Percentiles rank a stretch among this genome's conserved stretches.
Conservation (phyloP, 495 filamentous ascomycete species). For the Penicillium salamii region DNA sequence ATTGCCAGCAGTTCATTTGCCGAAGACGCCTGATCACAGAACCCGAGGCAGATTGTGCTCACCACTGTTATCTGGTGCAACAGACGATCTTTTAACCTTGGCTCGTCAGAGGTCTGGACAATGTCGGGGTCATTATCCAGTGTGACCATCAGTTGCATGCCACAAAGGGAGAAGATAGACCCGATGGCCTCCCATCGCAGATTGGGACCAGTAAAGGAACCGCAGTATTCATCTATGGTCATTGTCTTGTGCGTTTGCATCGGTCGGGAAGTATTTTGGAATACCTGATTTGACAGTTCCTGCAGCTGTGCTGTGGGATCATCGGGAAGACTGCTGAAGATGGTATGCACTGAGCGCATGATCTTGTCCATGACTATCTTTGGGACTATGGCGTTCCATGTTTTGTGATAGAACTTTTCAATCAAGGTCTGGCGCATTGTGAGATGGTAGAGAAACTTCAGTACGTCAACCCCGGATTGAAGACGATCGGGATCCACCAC, state of each 20-base stretch:
- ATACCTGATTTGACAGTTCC: conserved; percentile 29
- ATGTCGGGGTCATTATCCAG: conserved; percentile 37
- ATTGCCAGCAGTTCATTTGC: conserved; percentile 49
- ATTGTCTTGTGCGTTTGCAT: conserved; percentile 27
- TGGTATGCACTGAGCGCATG: conserved; percentile 23
- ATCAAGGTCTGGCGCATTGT: conserved; percentile 24
- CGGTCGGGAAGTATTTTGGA: conserved; percentile 31
- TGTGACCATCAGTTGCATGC: conserved; percentile 37
- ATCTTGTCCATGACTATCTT: conserved; percentile 25
- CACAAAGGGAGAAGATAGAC: conserved; percentile 49
- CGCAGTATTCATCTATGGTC: conserved; percentile 35
- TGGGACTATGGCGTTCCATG: conserved; percentile 22
- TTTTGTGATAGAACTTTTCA: conserved; percentile 22
- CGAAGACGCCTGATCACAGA: conserved; percentile 45
- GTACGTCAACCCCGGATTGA: conserved; percentile 41
- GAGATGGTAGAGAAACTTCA: conserved; percentile 39
- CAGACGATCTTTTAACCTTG: conserved; percentile 25
- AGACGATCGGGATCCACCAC: conserved; percentile 29
- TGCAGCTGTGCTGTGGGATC: conserved; percentile 29
- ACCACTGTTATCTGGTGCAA: conserved; percentile 39
- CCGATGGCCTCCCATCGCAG: conserved; percentile 61
- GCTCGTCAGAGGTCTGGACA: conserved; percentile 16
- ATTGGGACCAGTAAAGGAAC: conserved; percentile 47
- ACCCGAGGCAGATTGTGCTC: conserved; percentile 40
- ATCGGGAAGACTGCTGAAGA: conserved; percentile 23